Base-by-base conservation (phyloP, 2,329 filamentous ascomycete genomes). In the Grosmannia clavigera region DNA sequence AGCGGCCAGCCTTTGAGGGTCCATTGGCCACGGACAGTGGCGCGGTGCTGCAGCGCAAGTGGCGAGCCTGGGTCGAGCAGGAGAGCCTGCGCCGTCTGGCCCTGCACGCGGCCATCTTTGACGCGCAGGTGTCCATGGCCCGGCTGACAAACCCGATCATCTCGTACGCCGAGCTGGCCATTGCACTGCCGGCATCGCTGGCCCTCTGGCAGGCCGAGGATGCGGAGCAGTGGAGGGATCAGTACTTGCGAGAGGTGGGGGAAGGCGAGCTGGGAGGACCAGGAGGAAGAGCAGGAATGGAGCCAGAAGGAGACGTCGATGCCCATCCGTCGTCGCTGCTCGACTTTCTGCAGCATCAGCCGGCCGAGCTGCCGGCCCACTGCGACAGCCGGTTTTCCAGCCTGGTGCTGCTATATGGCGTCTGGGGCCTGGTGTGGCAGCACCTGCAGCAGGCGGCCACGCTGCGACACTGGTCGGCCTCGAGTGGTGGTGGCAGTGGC, bases 71-170 rank as follows among this genome's bases (percentile, higher is more conserved):
- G 62, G 31, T 43, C 19, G 40, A 48, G 27, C 62, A 64, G 51
- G 58, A 59, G 51, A 59, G 59, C 50, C 50, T 64, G 16, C 55
- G 57, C 51, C 80, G 80, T 43, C 78, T 90, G 2, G 81, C 82
- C 3, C 84, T 86, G 61, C 83, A 86, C 66, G 73, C 81, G 16
- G 86, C 86, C 64, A 70, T 85, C 5, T 78, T 84, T 60, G 86
- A 90, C 66, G 77, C 83, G 0, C 83, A 88, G 62, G 77, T 81
- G 4, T 87, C 86, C 2, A 85, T 90, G 73, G 81, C 83, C 1
- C 76, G 86, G 4, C 74, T 87, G 59, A 82, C 80, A 27, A 84
- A 81, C 61, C 83, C 85, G 0, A 73, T 83, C 25, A 81, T 89
- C 64, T 86, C 85, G 0, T 90, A 88, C 66, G 78, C 84, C 0